Base-by-base conservation (phyloP, 2,329 filamentous ascomycete species). In the Sporothrix globosa region DNA sequence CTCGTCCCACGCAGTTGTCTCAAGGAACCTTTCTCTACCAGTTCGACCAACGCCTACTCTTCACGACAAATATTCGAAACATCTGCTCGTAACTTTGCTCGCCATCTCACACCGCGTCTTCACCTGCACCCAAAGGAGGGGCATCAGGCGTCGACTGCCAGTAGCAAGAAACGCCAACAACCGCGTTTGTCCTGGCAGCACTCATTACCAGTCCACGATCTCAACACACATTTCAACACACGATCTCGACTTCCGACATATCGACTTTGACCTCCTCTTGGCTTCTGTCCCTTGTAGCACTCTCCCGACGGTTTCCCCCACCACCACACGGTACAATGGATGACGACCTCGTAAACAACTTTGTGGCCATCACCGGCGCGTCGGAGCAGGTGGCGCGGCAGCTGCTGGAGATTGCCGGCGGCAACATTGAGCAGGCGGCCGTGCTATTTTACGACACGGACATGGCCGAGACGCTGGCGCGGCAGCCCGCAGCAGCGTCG, bases 401-500 rank as follows among this genome's bases (percentile, higher is more conserved):
- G 75, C 97, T 96, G 80, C 87, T 98, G 63, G 87, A 91, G 75
- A 87, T 99, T 78, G 90, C 93, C n/a, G 91, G 92, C 75, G 90
- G 90, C 76, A 91, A 97, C 78, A 83, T 95, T 67, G 89, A 93
- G 80, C 91, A 95, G 77, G 96, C 96, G 34, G 90, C 97, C 76
- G 89, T 92, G 77, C 88, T 98, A 14, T 99, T 90, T 82, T 98
- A 93, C 80, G 93, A 96, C 77, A 96, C 91, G 56, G 93, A 95
- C 63, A 87, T 90, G 73, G 88, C 85, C 74, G 81, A 81, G 56
- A 81, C 80, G 70, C 79, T 86, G 30, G 56, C 56, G 71, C 77
- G 77, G 60, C 77, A 80, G 66, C 79, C 24, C 73, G 81, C 21
- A 74, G 75, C 70, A 74, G 75, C 81, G 1, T 17, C 61, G 7